These are phyloP conservation scores for Dendrobium catenatum DNA, from an alignment of 106 monocot genomes.

Conservation along the genomic window DNA sequence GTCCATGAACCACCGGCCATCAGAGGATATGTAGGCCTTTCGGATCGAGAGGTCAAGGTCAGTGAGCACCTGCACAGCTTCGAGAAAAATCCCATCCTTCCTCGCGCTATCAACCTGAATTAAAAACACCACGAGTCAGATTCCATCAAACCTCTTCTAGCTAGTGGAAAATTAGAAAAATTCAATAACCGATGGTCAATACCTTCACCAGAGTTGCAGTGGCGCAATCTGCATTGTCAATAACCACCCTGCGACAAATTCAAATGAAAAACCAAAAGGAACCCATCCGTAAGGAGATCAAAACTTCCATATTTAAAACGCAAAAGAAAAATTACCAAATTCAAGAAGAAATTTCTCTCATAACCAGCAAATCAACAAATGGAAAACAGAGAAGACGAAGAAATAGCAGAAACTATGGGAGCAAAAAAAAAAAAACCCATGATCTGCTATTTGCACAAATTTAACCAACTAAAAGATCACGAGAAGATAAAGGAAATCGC, in stretches of 20 bases:
- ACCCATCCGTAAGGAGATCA: neutral
- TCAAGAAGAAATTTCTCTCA: neutral
- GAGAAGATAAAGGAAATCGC: neutral
- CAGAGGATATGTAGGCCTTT: slow-evolving; percentile 75
- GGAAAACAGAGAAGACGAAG: neutral
- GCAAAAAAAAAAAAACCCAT: neutral
- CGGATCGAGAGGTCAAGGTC: slow-evolving; percentile 59
- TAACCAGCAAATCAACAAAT: too few relatives aligned
- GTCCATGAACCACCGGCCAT: slow-evolving; percentile 81
- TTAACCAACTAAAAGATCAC: neutral
- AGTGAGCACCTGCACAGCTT: slow-evolving; percentile 52
- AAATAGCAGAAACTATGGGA: neutral
- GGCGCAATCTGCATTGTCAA: slow-evolving; percentile 55
- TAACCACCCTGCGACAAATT: slow-evolving; percentile 39
- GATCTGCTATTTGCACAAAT: neutral
- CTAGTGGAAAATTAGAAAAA: neutral
- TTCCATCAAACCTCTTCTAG: neutral
- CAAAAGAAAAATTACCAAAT: neutral
- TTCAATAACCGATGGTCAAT: neutral
- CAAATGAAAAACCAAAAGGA: neutral
- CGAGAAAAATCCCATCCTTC: slow-evolving; percentile 51
- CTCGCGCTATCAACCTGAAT: slow-evolving; percentile 42
- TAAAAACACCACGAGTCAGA: neutral
- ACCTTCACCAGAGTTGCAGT: slow-evolving; percentile 52
- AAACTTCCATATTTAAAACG: neutral